Evolutionary conservation across 306 rosid species (phyloP), one percentile per base, ranked within the genome.

Genomic region (Cucurbita maxima): DNA sequence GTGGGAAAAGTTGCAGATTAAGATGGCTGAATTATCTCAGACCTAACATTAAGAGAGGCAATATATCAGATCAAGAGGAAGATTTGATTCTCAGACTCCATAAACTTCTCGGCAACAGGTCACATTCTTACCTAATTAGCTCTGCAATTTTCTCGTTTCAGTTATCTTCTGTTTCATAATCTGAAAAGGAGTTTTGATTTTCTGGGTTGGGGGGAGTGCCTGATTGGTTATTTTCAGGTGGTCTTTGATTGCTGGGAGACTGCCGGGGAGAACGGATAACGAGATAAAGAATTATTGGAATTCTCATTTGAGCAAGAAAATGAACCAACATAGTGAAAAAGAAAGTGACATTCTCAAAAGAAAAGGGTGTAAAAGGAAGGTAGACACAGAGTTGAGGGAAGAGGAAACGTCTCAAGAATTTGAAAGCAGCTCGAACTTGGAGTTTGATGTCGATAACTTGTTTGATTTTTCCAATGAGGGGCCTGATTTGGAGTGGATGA

Each of bases 221-320:
- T 36, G 37, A 59, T 66, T 75, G 18, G 40, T 51, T 14, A 56
- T 70, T 30, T 10, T 58, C 19, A 88, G 92, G 88, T 88, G 92
- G 92, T 80, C 92, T 16, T 82, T 88, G 80, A 88, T 88, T 34
- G 92, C 92, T 2, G 92, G 92, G 58, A 75, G 89, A 73, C 76
- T 88, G 66, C 92, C 92, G 0, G 92, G 92, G 7, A 75, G 89
- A 77, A 88, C 92, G 54, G 92, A 88, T 64, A 88, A 88, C 78
- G 92, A 88, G 84, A 88, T 88, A 44, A 88, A 88, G 74, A 88
- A 88, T 64, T 85, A 88, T 73, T 88, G 92, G 92, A 88, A 83
- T 68, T 87, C 92, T 81, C 89, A 84, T 81, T 85, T 87, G 89
- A 81, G 87, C 83, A 87, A 83, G 81, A 87, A 83, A 79, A 67